Evolutionary conservation across 176 grass and related monocot genomes (phyloP).

Genomic region (Poa annua): DNA sequence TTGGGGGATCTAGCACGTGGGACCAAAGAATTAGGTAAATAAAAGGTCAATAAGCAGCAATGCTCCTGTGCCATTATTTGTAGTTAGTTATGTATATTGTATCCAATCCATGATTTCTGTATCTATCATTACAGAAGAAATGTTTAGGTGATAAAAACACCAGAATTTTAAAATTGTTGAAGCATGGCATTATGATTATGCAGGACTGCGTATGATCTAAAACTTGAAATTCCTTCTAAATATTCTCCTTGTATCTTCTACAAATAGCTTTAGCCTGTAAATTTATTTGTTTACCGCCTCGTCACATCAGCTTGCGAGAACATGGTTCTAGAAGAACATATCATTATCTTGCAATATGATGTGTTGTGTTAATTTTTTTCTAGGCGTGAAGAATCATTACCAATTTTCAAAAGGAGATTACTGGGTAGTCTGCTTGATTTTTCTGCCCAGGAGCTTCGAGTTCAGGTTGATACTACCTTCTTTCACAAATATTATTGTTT

Average conservation of each 20-base stretch:
- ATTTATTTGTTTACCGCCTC: slow-evolving; percentile 3
- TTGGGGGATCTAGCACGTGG: slow-evolving; percentile 71
- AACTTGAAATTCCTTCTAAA: slow-evolving; percentile 21
- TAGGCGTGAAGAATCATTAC: slow-evolving; percentile 78
- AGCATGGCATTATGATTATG: slow-evolving; percentile 8
- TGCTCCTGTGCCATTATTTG: slow-evolving; percentile 17
- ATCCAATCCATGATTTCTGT: slow-evolving; percentile 14
- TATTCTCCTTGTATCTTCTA: background rate
- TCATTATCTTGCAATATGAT: slow-evolving; percentile 23
- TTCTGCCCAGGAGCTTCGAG: slow-evolving; percentile 78
- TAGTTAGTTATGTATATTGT: slow-evolving; percentile 2
- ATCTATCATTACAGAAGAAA: slow-evolving; percentile 3
- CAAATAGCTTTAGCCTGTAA: background rate
- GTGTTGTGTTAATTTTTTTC: slow-evolving; percentile 35
- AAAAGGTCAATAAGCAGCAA: slow-evolving; percentile 25
- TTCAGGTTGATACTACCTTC: slow-evolving; percentile 55
- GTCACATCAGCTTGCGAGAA: slow-evolving; percentile 6
- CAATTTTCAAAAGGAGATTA: slow-evolving; percentile 81
- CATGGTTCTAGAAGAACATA: slow-evolving; percentile 22
- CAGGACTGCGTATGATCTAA: background rate
- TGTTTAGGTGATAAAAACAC: slow-evolving; percentile 15
- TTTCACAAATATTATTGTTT: slow-evolving; percentile 8
- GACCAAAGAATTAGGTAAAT: slow-evolving; percentile 77
- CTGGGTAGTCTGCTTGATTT: slow-evolving; percentile 74
- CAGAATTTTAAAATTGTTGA: slow-evolving; percentile 9